Evolutionary conservation across 2,329 filamentous ascomycete genomes (phyloP), one percentile per base, ranked within the genome.

Genomic region (Leptographium wingfieldii): DNA sequence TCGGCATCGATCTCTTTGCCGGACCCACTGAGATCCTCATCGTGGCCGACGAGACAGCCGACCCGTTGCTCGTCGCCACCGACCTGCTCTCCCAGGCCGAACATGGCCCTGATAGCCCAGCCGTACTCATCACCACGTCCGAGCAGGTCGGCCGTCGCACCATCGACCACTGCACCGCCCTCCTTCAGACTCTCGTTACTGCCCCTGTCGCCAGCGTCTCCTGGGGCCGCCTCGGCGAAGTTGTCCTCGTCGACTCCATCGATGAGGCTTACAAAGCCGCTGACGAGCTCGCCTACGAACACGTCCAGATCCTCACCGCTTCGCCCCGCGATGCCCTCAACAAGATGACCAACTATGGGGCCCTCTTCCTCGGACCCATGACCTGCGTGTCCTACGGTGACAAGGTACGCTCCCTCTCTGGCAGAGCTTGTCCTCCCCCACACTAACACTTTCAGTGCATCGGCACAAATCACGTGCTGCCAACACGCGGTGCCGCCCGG

Each of bases 311-410:
- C 38, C 64, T 80, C 4, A 80, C 77, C 0, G 52, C 68, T 58
- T 67, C 71, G 0, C 78, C 78, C 0, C 67, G 78, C 0, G 75
- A 77, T 12, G 78, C 78, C 0, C 63, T 81, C 11, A 68, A 71
- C 3, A 80, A 78, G 65, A 80, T 81, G 77, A 71, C 63, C 1
- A 73, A 79, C 57, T 80, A 79, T 56, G 78, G 78, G 0, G 70
- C 77, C 0, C 59, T 81, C 7, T 80, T 80, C 67, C 65, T 80
- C 25, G 78, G 78, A 0, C 73, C 77, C 59, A 76, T 73, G 63
- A 80, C 78, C 0, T 80, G 77, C 63, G 78, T 81, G 1, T 76
- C 73, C 0, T 80, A 79, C 58, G 78, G 78, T 16, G 78, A 81
- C 63, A 80, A 80, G 73, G 75, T 74, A 29, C 35, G 35, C 35